Evolutionary conservation across 176 grass and related monocot genomes (phyloP), one percentile per base, ranked within the genome.

Genomic region (Areca catechu): DNA sequence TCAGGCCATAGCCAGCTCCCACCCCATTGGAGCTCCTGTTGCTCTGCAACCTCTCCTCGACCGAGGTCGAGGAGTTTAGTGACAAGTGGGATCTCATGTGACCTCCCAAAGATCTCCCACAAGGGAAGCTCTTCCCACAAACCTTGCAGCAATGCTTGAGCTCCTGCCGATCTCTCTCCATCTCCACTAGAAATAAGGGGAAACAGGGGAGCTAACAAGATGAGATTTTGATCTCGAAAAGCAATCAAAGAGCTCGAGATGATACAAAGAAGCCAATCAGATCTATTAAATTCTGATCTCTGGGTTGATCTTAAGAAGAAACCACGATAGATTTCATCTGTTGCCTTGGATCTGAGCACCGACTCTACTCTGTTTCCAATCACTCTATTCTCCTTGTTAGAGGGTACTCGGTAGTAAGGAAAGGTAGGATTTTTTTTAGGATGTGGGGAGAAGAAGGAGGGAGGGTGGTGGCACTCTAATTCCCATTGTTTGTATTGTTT

Each of bases 101-200:
- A 10, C 34, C 34, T 12, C 34, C 34, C 34, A 43, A 43, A 14
- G 34, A 88, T 15, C 79, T 76, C 49, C 85, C 85, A 24, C 63
- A 76, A 2, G 68, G 19, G 72, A 88, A 88, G 18, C 79, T 67
- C 68, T 79, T 88, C 25, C 79, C 62, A 48, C 85, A 88, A 22
- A 83, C 85, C 76, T 69, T 83, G 63, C 85, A 88, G 58, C 49
- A 19, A 28, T 79, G 85, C 72, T 5, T 71, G 56, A 22, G 22
- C 47, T n/a, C n/a, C n/a, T 58, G 65, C 19, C n/a, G 74, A 22
- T 72, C 7, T 9, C 60, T 7, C 24, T 20, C 21, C 61, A 18
- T 71, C 64, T 43, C 34, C 34, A 43, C 7, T 43, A 3, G 10
- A 43, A 37, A 37, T 1, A 2, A 9, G 1, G 7, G 34, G 9